These are phyloP conservation scores for Dichomitus squalens DNA, from an alignment of 1,284 basidiomycete genomes.

Conservation along the genomic window DNA sequence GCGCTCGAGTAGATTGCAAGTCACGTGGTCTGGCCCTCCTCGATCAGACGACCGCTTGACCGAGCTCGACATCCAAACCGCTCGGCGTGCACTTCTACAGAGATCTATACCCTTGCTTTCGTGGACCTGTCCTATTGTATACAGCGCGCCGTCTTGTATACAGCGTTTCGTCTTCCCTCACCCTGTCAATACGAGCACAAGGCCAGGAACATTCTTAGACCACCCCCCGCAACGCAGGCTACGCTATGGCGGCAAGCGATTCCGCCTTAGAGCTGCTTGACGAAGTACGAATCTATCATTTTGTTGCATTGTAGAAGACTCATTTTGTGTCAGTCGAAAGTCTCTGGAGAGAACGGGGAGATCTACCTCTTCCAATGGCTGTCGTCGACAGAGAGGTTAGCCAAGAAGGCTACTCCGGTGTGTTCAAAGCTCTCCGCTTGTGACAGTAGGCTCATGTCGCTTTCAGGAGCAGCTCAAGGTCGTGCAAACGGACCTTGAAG, in stretches of 20 bases:
- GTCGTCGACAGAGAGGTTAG: constrained; percentile 61
- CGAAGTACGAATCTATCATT: constrained; percentile 7
- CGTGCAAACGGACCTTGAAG: constrained; percentile 62
- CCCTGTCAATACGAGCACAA: too few relatives aligned
- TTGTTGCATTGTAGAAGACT: neutral
- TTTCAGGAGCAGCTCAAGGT: constrained; percentile 67
- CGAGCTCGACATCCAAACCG: too few relatives aligned
- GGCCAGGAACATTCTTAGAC: neutral
- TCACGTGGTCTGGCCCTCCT: too few relatives aligned
- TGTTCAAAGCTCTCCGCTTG: constrained; percentile 27
- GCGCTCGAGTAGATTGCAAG: too few relatives aligned
- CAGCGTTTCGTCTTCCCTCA: too few relatives aligned
- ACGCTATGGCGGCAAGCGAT: constrained; percentile 18
- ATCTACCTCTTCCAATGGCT: constrained; percentile 86
- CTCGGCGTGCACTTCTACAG: too few relatives aligned
- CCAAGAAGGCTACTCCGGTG: constrained; percentile 53
- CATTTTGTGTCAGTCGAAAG: constrained; percentile 53
- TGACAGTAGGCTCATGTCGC: neutral
- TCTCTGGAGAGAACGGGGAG: constrained; percentile 76
- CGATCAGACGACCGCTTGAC: too few relatives aligned
- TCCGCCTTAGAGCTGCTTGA: constrained; percentile 17
- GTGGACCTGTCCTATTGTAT: too few relatives aligned
- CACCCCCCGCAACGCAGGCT: neutral
- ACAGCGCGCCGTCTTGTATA: too few relatives aligned
- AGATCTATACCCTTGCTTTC: too few relatives aligned